phyloP scores from a whole-genome alignment of 2,329 filamentous ascomycete species.

The Purpureocillium lavendulum region DNA sequence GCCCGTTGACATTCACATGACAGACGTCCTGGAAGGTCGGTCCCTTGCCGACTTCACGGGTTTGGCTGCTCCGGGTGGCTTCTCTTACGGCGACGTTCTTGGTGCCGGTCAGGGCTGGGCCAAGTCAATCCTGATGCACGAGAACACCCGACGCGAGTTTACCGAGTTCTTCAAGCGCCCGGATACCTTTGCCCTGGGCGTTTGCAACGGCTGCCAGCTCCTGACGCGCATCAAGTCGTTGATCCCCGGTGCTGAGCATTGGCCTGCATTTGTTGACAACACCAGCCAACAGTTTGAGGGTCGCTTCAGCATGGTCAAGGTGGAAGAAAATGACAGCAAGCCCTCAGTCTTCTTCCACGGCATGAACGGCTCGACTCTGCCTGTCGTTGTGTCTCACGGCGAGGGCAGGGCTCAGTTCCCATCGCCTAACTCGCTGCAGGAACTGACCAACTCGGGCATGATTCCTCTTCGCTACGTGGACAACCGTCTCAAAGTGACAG shows the following conservation, averaged over 20 bases:
- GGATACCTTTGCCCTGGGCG: constrained; percentile 87
- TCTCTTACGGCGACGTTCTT: constrained; percentile 80
- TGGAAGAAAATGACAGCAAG: constrained; percentile 49
- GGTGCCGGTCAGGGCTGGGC: constrained; percentile 97
- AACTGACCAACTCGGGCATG: constrained; percentile 57
- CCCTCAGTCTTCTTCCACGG: constrained; percentile 83
- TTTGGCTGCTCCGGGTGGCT: constrained; percentile 90
- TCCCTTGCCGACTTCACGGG: constrained; percentile 79
- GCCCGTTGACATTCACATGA: constrained; percentile 94
- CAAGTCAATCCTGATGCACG: constrained; percentile 82
- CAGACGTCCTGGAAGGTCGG: constrained; percentile 72
- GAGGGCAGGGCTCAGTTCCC: constrained; percentile 75
- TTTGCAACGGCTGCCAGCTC: constrained; percentile 98
- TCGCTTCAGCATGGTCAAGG: constrained; percentile 72
- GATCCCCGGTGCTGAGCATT: constrained; percentile 74
- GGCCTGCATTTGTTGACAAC: constrained; percentile 85
- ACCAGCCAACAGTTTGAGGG: constrained; percentile 83
- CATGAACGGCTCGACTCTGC: constrained; percentile 74
- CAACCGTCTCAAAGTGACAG: constrained; percentile 65
- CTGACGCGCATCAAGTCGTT: constrained; percentile 68
- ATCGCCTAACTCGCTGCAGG: constrained; percentile 39
- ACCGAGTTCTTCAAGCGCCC: constrained; percentile 75
- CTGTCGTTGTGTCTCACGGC: constrained; percentile 83
- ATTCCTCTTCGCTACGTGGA: constrained; percentile 79
- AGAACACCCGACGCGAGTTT: constrained; percentile 68